These are phyloP conservation scores for Podila epigama DNA, from an alignment of 192 early-diverging fungal species.

Conservation along the genomic window DNA sequence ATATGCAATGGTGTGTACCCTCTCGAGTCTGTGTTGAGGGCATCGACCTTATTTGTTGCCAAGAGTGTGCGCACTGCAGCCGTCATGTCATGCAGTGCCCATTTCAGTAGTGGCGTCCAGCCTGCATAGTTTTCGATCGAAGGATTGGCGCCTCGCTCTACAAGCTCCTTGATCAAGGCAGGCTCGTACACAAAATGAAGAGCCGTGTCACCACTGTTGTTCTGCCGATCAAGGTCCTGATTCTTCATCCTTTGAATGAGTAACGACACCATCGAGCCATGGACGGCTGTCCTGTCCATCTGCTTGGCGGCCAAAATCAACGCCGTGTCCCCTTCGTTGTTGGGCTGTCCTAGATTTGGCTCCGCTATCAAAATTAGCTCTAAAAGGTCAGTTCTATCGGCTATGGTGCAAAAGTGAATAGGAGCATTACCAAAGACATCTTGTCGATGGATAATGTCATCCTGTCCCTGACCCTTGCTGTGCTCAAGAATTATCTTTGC, in stretches of 20 bases:
- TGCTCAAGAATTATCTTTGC: slow-evolving; percentile 25
- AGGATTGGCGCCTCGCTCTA: slow-evolving; percentile 18
- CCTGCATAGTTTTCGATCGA: slow-evolving; percentile 41
- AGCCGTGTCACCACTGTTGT: slow-evolving; percentile 49
- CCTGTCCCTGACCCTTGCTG: slow-evolving; percentile 8
- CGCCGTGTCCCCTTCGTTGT: slow-evolving; percentile 49
- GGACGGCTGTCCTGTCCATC: slow-evolving; percentile 6
- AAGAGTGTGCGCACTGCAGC: slow-evolving; percentile 34
- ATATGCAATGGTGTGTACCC: slow-evolving; percentile 50
- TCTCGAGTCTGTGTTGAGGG: slow-evolving; percentile 25
- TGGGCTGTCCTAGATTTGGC: slow-evolving; percentile 30
- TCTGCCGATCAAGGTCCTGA: slow-evolving; percentile 35
- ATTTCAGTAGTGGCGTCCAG: slow-evolving; percentile 45
- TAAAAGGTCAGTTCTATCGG: slow-evolving; percentile 7
- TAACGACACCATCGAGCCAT: slow-evolving; percentile 1
- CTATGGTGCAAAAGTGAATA: slow-evolving; percentile 12
- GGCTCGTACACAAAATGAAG: slow-evolving; percentile 46
- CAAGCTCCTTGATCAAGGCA: slow-evolving; percentile 13
- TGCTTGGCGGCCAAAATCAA: slow-evolving; percentile 35
- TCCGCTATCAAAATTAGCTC: slow-evolving; percentile 17
- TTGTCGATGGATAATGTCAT: slow-evolving; percentile 39
- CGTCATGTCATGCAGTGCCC: slow-evolving; percentile 37
- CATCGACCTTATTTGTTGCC: slow-evolving; percentile 16
- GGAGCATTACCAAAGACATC: slow-evolving; percentile 53
- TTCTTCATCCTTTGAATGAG: slow-evolving; percentile 19